Evolutionary conservation across 805 yeast genomes (phyloP), one percentile per base, ranked within the genome.

Genomic region (Danielia reshetovae): DNA sequence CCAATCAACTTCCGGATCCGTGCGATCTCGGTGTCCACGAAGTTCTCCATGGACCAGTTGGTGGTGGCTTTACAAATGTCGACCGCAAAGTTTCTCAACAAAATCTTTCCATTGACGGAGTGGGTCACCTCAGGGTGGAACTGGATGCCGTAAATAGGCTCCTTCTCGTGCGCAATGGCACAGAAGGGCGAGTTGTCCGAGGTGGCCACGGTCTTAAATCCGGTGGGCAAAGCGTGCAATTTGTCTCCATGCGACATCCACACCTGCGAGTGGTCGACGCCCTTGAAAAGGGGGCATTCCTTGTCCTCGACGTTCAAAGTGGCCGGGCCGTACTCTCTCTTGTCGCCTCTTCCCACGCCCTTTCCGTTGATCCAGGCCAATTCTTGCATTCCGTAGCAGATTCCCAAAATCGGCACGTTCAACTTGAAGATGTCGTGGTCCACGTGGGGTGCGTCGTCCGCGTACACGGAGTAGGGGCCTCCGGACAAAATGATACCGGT

Each of bases 241-340:
- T 93, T 93, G 69, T 93, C 98, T 57, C 96, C 96, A 65, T 93
- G 98, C 31, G 97, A 89, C 98, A 93, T 93, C 98, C 98, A 93
- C 43, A 93, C 97, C 61, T 83, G 89, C 40, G 95, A 87, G 70
- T 93, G 83, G 64, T 88, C 94, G 51, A 93, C 86, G 42, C 82
- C 96, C 45, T 79, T 72, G 67, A 93, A 93, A 44, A 93, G 71
- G 14, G 85, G 79, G 61, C 86, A 78, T 14, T 63, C 38, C 27
- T 65, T 45, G 57, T 86, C 93, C 51, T 75, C 70, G 38, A 87
- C 94, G 49, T 79, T 73, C 60, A 93, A 74, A 39, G 85, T 79
- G 42, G 98, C 96, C 32, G 96, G 96, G 42, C 98, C 98, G 59
- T 90, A 93, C 70, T 93, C 98, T 67, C 97, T 81, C 75, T 90